These are phyloP conservation scores for Mycena sp. DNA, from an alignment of 1,284 basidiomycete genomes.

Conservation along the genomic window DNA sequence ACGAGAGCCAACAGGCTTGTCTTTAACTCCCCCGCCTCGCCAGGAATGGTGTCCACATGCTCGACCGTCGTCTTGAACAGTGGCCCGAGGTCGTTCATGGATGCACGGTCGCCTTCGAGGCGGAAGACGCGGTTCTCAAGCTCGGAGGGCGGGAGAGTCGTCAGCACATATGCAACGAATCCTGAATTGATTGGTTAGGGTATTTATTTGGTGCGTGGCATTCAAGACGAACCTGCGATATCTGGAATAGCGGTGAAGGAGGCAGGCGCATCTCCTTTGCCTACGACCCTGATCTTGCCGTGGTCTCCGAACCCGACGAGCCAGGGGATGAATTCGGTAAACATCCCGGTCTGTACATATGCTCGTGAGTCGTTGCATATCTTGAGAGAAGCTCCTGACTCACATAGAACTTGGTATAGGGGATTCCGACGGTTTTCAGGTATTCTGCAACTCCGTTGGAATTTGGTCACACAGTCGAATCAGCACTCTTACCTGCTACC, in stretches of 20 bases:
- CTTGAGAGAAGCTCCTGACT: background rate
- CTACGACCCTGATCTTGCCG: slow-evolving; percentile 28
- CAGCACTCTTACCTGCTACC: slow-evolving; percentile 10
- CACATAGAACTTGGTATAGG: slow-evolving; percentile 34
- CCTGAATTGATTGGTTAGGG: slow-evolving; percentile 19
- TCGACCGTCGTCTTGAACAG: slow-evolving; percentile 9
- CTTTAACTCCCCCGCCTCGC: background rate
- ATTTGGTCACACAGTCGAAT: background rate
- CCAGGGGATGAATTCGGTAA: slow-evolving; percentile 31
- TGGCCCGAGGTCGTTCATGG: background rate
- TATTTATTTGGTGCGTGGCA: background rate
- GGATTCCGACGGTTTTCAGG: slow-evolving; percentile 27
- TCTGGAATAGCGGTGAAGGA: slow-evolving; percentile 35
- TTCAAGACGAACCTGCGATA: slow-evolving; percentile 15
- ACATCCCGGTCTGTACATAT: slow-evolving; percentile 20
- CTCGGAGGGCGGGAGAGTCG: slow-evolving; percentile 24
- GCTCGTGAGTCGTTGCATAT: background rate
- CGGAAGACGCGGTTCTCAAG: slow-evolving; percentile 16
- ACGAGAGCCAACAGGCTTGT: background rate
- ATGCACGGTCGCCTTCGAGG: slow-evolving; percentile 1
- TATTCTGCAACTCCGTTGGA: slow-evolving; percentile 10
- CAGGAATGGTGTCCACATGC: background rate
- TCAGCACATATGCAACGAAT: slow-evolving; percentile 42
- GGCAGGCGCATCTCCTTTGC: slow-evolving; percentile 31
- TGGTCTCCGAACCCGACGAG: slow-evolving; percentile 17